Base-by-base conservation (phyloP, 768 basidiomycete species). In the Suillus tomentosus region DNA sequence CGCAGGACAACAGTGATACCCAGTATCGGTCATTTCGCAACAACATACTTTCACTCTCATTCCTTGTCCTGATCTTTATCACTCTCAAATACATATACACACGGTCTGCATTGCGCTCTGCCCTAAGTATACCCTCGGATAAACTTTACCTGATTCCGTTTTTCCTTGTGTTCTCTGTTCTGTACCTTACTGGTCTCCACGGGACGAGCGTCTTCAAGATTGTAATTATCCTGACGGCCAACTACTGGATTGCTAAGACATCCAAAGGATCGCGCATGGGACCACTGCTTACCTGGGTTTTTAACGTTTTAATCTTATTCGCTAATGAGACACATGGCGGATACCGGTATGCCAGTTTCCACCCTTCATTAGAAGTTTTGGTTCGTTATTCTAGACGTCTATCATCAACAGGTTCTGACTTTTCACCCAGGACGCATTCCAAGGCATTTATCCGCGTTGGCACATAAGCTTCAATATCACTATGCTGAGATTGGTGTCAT, bases 391-490 rank as follows among this genome's bases (percentile, higher is more conserved):
- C 40, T 51, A 27, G 27, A 9, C 5, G 17, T 34, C n/a, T 11
- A 65, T 59, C 48, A 64, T 47, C 11, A 54, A 60, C 57, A 67
- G 22, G 5, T 9, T 22, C 19, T 34, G 14, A 62, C 8, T 68
- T 37, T 57, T 62, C 65, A n/a, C 27, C 36, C 60, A 94, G 90
- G 91, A 93, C 70, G 65, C 70, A 0, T 83, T 82, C 68, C 79
- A 83, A 73, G 97, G 97, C 7, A 78, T 92, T 19, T 90, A 96
- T 65, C 92, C 95, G 13, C 84, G 95, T 22, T 99, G 97, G 97
- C 87, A 98, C 68, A 82, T 99, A 69, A 85, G 80, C 68, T 99
- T 96, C 81, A 99, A 99, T 74, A 95, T 99, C 68, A 95, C 95
- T 3, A 96, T 96, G 91, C 82, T 99, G 48, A 87, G 96, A 39